These are phyloP conservation scores for Biscutella laevigata DNA, from an alignment of 441 rosid species.

Conservation along the genomic window DNA sequence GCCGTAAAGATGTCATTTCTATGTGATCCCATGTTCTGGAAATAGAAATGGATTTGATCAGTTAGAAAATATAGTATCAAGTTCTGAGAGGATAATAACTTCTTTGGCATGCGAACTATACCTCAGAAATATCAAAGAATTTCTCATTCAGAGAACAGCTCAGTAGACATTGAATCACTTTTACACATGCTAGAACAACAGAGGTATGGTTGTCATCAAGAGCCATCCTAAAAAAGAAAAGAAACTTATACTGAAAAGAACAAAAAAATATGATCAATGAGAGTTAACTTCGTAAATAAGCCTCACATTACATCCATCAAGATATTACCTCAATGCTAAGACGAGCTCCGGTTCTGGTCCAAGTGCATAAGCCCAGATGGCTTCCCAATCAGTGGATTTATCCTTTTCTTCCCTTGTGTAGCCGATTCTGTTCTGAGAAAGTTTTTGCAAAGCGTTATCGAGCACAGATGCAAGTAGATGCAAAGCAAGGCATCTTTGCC, in stretches of 20 bases:
- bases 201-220: slow-evolving; percentile 83
- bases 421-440: slow-evolving; percentile 45
- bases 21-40: slow-evolving; percentile 43
- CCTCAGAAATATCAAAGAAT: slow-evolving; percentile 67
- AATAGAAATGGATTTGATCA: slow-evolving; percentile 3
- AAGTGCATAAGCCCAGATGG: slow-evolving; percentile 89
- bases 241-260: background rate
- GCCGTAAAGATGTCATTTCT: slow-evolving; percentile 49
- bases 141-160: slow-evolving; percentile 61
- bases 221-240: slow-evolving; percentile 48
- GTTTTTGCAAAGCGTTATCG: slow-evolving; percentile 45
- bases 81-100: background rate
- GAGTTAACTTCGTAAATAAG: slow-evolving; percentile 5
- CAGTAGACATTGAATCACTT: slow-evolving; percentile 55
- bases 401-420: slow-evolving; percentile 22
- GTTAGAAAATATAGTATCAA: slow-evolving; percentile 7
- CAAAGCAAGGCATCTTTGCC: slow-evolving; percentile 76
- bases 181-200: slow-evolving; percentile 69
- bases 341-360: slow-evolving; percentile 96
- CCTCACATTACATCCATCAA: slow-evolving; percentile 1
- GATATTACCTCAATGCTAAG: slow-evolving; percentile 64
- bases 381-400: slow-evolving; percentile 68
- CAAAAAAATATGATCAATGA: background rate
- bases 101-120: slow-evolving; percentile 22
- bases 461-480: slow-evolving; percentile 73